A percentile compares a stretch with the other conserved stretches of the same genome.
Evolutionary conservation across 2,329 filamentous ascomycete genomes (phyloP).

Genomic region (Hymenoscyphus infarciens): DNA sequence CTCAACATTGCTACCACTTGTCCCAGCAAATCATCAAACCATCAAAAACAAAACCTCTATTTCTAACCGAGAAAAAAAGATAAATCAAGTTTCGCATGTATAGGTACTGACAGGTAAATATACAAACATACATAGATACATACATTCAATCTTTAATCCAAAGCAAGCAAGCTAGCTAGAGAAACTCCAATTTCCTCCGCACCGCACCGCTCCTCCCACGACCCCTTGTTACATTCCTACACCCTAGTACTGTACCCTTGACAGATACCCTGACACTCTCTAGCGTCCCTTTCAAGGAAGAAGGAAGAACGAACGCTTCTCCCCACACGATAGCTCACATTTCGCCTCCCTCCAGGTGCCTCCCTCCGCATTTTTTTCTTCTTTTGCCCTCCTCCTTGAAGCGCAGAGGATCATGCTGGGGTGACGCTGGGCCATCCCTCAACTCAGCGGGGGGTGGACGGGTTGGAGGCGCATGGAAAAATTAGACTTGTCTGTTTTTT

Average conservation of each 20-base stretch:
- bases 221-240: background rate
- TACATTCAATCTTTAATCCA: background rate
- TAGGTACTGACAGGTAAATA: too few species aligned
- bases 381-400: background rate
- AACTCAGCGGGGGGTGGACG: background rate
- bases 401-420: too few species aligned
- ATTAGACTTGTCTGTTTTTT: too few species aligned
- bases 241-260: background rate
- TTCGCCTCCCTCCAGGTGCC: too few species aligned
- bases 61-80: background rate
- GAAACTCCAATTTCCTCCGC: background rate
- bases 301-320: too few species aligned
- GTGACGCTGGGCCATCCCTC: background rate
- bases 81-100: background rate
- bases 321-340: conserved; percentile 2
- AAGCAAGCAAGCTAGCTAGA: too few species aligned
- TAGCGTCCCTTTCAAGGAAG: background rate
- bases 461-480: too few species aligned
- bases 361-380: background rate
- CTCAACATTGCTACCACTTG: background rate
- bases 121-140: background rate
- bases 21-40: background rate
- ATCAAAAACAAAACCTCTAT: background rate
- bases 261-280: background rate
- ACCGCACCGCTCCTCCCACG: background rate